A percentile compares a stretch with the other conserved stretches of the same genome.
phyloP scores from a whole-genome alignment of 495 filamentous ascomycete genomes.

The Durotheca rogersii region DNA sequence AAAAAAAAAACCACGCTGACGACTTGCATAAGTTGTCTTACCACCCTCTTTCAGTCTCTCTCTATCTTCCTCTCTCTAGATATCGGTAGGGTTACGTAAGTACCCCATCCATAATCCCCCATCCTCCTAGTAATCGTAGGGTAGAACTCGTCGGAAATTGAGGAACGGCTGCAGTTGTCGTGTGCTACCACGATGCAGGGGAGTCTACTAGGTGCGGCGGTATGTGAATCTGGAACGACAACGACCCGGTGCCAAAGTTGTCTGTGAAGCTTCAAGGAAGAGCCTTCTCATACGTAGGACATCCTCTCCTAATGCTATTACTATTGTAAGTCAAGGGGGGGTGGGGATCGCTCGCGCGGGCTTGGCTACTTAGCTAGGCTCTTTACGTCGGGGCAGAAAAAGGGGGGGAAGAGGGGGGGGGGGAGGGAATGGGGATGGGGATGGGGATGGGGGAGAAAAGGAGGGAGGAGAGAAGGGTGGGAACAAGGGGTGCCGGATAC shows the following conservation, averaged over 20 bases:
- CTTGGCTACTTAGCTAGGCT: constrained; percentile 5
- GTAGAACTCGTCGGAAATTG: constrained; percentile 4
- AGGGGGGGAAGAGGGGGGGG: neutral
- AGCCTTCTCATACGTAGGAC: neutral
- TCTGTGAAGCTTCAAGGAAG: neutral
- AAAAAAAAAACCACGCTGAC: constrained; percentile 17
- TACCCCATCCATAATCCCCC: no score
- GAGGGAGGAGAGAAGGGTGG: neutral
- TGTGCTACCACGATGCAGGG: constrained; percentile 2
- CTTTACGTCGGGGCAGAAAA: constrained; percentile 1
- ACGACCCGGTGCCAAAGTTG: neutral
- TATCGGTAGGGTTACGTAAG: constrained; percentile 5
- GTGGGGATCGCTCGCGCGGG: no score
- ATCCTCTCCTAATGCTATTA: neutral
- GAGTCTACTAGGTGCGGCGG: no score
- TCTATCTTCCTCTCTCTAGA: constrained; percentile 1
- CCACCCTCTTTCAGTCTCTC: no score
- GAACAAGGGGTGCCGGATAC: no score
- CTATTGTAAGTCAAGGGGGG: no score
- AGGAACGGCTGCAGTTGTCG: neutral
- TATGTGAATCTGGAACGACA: constrained; percentile 9
- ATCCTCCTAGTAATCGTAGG: neutral
- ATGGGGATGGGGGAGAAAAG: neutral
- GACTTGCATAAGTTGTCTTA: constrained; percentile 22
- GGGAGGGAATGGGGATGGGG: neutral